A percentile compares a stretch with the other conserved stretches of the same genome.
Evolutionary conservation across 2,329 filamentous ascomycete species (phyloP).

Genomic region (Epichloe sp.): DNA sequence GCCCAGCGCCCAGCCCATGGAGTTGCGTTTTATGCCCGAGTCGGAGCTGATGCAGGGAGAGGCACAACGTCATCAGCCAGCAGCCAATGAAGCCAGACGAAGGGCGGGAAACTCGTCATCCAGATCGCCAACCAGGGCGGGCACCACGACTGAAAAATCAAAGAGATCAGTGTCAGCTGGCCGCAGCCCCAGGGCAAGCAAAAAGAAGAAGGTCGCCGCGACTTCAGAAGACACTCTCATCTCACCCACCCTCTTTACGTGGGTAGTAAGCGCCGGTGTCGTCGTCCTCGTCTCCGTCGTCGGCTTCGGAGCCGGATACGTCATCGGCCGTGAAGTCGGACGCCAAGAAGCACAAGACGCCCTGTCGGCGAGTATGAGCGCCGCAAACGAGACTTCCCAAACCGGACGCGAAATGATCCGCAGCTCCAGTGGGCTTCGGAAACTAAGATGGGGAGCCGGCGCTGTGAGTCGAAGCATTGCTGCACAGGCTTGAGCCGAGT

Average conservation of each 20-base stretch:
- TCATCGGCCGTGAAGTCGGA: constrained; percentile 53
- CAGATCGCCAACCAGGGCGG: constrained; percentile 16
- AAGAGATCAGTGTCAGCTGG: constrained; percentile 34
- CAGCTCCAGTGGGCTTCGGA: constrained; percentile 36
- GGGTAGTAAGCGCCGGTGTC: constrained; percentile 54
- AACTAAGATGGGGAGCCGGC: constrained; percentile 41
- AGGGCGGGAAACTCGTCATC: constrained; percentile 14
- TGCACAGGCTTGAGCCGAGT: constrained; percentile 20
- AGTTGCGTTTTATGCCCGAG: constrained; percentile 46
- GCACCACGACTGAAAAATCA: constrained; percentile 26
- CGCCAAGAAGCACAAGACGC: constrained; percentile 46
- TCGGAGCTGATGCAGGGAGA: constrained; percentile 38
- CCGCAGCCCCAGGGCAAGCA: constrained; percentile 33
- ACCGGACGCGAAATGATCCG: constrained; percentile 42
- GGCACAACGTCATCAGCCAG: constrained; percentile 8
- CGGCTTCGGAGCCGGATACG: constrained; percentile 56
- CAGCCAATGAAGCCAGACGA: constrained; percentile 13
- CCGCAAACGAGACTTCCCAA: constrained; percentile 31
- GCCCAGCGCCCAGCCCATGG: constrained; percentile 40
- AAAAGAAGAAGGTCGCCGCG: constrained; percentile 45
- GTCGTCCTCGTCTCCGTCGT: constrained; percentile 56
- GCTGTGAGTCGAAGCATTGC: constrained; percentile 37
- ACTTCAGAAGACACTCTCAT: constrained; percentile 29
- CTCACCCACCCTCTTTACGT: constrained; percentile 48
- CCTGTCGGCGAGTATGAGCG: constrained; percentile 27